Evolutionary conservation across 768 basidiomycete genomes (phyloP).

Genomic region (Gyrodon lividus): DNA sequence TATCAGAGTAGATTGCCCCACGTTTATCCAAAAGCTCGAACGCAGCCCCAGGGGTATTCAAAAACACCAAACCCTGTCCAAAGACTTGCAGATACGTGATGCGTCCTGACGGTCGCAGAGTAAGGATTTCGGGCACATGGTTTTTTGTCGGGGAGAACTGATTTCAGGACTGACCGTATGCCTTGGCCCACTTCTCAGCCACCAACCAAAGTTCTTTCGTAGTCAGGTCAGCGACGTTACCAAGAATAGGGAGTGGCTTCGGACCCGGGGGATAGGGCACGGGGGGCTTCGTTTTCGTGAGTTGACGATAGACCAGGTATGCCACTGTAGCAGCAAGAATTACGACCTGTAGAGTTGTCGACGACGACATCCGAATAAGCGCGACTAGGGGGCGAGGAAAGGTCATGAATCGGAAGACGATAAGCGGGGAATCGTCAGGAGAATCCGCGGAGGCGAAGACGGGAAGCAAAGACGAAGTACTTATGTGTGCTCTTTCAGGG

Average conservation of each 20-base stretch:
- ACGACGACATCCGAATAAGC: constrained; percentile 13
- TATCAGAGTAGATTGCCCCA: constrained; percentile 73
- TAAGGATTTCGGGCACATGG: background rate
- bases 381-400: background rate
- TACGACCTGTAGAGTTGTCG: constrained; percentile 14
- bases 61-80: constrained; percentile 65
- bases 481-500: background rate
- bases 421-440: constrained; percentile 5
- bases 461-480: constrained; percentile 12
- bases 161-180: constrained; percentile 51
- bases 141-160: background rate
- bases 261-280: constrained; percentile 65
- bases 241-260: constrained; percentile 59
- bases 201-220: constrained; percentile 63
- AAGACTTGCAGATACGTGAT: constrained; percentile 65
- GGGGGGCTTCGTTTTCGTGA: constrained; percentile 19
- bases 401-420: constrained; percentile 1
- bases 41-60: constrained; percentile 58
- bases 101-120: constrained; percentile 38
- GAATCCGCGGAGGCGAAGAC: constrained; percentile 18
- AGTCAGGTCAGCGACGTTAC: constrained; percentile 62
- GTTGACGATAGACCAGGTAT: constrained; percentile 17
- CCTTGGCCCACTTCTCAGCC: constrained; percentile 58
- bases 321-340: constrained; percentile 18
- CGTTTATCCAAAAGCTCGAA: constrained; percentile 69